Percentiles rank a stretch among this genome's conserved stretches.
Evolutionary conservation across 371 early-diverging fungal genomes (phyloP).

Genomic region (Rhizopus arrhizus): DNA sequence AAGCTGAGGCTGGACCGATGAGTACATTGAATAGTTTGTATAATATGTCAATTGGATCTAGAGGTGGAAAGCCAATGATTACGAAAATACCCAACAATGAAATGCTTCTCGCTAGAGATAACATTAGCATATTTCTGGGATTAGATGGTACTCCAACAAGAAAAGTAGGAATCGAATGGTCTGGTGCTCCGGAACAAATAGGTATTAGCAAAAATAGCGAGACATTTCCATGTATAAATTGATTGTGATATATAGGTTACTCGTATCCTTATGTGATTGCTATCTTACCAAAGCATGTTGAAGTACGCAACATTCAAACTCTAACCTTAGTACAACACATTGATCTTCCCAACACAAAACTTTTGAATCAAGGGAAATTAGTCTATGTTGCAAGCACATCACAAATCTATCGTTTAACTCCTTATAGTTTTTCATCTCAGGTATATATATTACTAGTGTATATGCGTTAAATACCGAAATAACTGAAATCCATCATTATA

Average conservation of each 20-base stretch:
- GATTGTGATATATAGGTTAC: slow-evolving; percentile 41
- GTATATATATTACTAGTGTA: slow-evolving; percentile 35
- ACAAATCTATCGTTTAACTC: slow-evolving; percentile 86
- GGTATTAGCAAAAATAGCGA: slow-evolving; percentile 35
- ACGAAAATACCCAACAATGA: slow-evolving; percentile 71
- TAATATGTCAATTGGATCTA: slow-evolving; percentile 61
- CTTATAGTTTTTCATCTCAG: slow-evolving; percentile 86
- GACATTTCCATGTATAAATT: too few species aligned
- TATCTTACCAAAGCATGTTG: slow-evolving; percentile 70
- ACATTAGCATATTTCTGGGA: slow-evolving; percentile 72
- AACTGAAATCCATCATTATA: too few species aligned
- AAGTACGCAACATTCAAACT: slow-evolving; percentile 85
- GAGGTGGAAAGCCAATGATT: slow-evolving; percentile 69
- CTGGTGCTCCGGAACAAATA: slow-evolving; percentile 71
- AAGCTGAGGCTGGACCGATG: slow-evolving; percentile 47
- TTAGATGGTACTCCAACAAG: slow-evolving; percentile 69
- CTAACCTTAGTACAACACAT: slow-evolving; percentile 80
- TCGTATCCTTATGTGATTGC: slow-evolving; percentile 80
- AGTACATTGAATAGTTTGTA: slow-evolving; percentile 49
- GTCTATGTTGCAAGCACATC: slow-evolving; percentile 78
- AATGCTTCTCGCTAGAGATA: slow-evolving; percentile 75
- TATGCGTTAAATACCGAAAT: too few species aligned
- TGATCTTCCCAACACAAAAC: slow-evolving; percentile 61
- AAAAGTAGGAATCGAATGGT: slow-evolving; percentile 75
- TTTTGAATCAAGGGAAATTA: slow-evolving; percentile 70